Evolutionary conservation across 2,329 filamentous ascomycete genomes (phyloP), one percentile per base, ranked within the genome.

Genomic region (Aureobasidium namibiae): DNA sequence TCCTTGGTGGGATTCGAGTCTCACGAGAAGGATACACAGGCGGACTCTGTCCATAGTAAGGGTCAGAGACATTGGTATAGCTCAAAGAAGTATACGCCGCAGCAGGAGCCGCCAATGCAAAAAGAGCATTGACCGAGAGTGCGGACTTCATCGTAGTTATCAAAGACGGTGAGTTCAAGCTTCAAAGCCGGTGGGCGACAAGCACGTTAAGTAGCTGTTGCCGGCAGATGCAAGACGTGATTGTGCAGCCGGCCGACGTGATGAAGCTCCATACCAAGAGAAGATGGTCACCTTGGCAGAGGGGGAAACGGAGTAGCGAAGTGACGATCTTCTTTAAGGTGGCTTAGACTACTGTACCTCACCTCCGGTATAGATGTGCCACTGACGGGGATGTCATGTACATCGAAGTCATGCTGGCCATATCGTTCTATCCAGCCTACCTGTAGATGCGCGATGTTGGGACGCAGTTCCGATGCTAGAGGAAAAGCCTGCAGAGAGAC

Each of bases 21-120:
- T 34, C 59, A 66, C 65, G 66, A 14, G 64, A 67, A 36, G 67
- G 67, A 53, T 70, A 70, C 11, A 68, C 65, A n/a, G 68, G 63
- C 29, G 66, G 63, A 31, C 64, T 67, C 18, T 65, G 61, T 31
- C 68, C 67, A 64, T 70, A 70, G 14, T 67, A 60, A 18, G 57
- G 60, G 31, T 60, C 60, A 42, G 57, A 60, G 16, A 60, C 34
- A 44, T 61, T 61, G 11, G 60, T 62, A 36, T 60, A 60, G 42
- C 48, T 54, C 59, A 23, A 60, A 9, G 48, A 26, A n/a, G 49
- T 46, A 34, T 60, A 60, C 14, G 44, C 58, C 9, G 49, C 49
- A 33, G 44, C 54, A 11, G 42, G 44, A 26, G 26, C 16, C 13
- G 54, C 44, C 33, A 58, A 33, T 23, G 34, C 54, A n/a, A 58